Evolutionary conservation across 495 filamentous ascomycete species (phyloP), one percentile per base, ranked within the genome.

Genomic region (Lindgomyces ingoldianus): DNA sequence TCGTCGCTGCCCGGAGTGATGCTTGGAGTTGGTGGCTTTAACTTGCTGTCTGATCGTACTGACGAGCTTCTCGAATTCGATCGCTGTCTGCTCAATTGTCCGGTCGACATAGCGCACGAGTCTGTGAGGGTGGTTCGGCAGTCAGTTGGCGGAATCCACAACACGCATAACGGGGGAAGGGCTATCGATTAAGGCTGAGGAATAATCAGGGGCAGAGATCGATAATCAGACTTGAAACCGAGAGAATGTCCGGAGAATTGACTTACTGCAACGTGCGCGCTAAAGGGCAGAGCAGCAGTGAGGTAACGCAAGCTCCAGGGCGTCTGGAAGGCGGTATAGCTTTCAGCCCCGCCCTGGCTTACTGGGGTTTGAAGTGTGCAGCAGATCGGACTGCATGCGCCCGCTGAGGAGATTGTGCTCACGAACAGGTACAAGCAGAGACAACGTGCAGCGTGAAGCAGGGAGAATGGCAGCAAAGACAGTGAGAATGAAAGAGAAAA

Each of bases 51-150:
- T 69, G 74, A 82, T 79, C 80, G 61, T 73, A 78, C 60, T 74
- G 77, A 63, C 59, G 85, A 84, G 58, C 79, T 80, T 59, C 79
- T 78, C 53, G 88, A 89, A 36, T 78, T 71, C 66, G 86, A 84
- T 68, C 84, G 86, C 72, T 85, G 81, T 55, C 63, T 57, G 46
- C 29, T 44, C 45, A 57, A 54, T 50, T 49, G 59, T 33, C 66
- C 69, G 56, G 66, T 56, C 49, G 64, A 67, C 64, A 67, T 67
- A 39, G 51, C 53, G 63, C 63, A 54, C 68, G 41, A 26, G 45
- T 65, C 68, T 70, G 54, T 51, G 44, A 44, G 25, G 30, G 46
- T 11, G 51, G 30, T 16, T 29, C 29, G 19, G 45, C 52, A 36
- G 68, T 70, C 58, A 70, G 68, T 67, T 36, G 18, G 11, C 57